phyloP scores from a whole-genome alignment of 1,284 basidiomycete genomes.

The Sparassis latifolia region DNA sequence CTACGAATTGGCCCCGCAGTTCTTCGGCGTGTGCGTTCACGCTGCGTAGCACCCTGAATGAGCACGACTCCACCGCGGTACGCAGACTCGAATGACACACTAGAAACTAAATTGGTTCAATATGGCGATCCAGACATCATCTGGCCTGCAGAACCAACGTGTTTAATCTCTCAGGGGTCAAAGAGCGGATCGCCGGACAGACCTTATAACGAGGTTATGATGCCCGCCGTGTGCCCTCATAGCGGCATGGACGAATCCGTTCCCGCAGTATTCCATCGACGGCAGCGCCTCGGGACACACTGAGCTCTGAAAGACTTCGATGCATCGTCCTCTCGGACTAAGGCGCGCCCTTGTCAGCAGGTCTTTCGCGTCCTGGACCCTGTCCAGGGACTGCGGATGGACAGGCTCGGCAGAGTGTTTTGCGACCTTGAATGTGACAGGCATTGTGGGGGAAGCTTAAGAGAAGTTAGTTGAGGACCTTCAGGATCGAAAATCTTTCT shows the following conservation, averaged over 20 bases:
- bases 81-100: constrained; percentile 2
- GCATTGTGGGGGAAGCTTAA: constrained; percentile 4
- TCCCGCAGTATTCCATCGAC: constrained; percentile 6
- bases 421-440: constrained; percentile 12
- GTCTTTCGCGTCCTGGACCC: not conserved
- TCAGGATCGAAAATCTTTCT: too few relatives aligned
- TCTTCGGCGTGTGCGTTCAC: constrained; percentile 36
- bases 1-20: constrained; percentile 33
- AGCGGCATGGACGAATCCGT: constrained; percentile 31
- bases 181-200: not conserved
- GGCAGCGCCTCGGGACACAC: constrained; percentile 2
- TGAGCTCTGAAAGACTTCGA: constrained; percentile 14
- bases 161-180: not conserved
- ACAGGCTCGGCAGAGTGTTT: not conserved
- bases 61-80: not conserved
- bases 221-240: constrained; percentile 33
- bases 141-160: constrained; percentile 24
- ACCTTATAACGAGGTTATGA: constrained; percentile 23
- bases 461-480: not conserved
- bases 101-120: constrained; percentile 37
- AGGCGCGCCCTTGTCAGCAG: constrained; percentile 1
- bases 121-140: constrained; percentile 41
- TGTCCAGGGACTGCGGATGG: not conserved
- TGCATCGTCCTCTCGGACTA: not conserved
- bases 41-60: constrained; percentile 1